Evolutionary conservation across 148 eudicot species (phyloP).

Genomic region (Dysphania ambrosioides): DNA sequence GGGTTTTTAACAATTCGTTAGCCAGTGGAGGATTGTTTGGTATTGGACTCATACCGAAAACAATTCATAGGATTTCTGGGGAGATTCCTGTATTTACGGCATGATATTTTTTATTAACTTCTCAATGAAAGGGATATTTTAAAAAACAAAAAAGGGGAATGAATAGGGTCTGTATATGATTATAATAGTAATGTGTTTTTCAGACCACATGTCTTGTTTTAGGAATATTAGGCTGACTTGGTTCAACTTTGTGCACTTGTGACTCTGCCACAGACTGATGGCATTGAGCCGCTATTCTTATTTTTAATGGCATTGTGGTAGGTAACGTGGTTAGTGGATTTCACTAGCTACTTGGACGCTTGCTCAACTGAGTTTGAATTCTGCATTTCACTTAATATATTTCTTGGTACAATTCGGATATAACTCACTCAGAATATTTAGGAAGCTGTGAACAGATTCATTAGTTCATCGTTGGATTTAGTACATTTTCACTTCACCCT

Average conservation of each 20-base stretch:
- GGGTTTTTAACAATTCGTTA: too few relatives aligned
- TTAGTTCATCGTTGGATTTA: not conserved
- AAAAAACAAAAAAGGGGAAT: not conserved
- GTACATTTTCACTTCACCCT: not conserved
- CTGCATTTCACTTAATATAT: not conserved
- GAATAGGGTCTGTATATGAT: not conserved
- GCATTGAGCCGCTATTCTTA: constrained; percentile 5
- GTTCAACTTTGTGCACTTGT: not conserved
- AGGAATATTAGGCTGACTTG: not conserved
- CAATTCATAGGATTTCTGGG: not conserved
- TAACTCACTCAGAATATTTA: not conserved
- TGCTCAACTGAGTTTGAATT: not conserved
- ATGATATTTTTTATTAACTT: not conserved
- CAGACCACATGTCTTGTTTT: constrained; percentile 13
- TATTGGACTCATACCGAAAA: not conserved
- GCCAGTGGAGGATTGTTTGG: too few relatives aligned
- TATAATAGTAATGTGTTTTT: not conserved
- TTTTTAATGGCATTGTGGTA: not conserved
- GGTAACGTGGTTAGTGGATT: not conserved
- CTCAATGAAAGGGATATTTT: not conserved
- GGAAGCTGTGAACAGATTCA: not conserved
- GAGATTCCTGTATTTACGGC: not conserved
- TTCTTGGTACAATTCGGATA: not conserved
- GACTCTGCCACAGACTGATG: not conserved
- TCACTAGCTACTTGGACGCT: not conserved